Base-by-base conservation (phyloP, 2,329 filamentous ascomycete genomes). In the Diaporthe citriasiana region DNA sequence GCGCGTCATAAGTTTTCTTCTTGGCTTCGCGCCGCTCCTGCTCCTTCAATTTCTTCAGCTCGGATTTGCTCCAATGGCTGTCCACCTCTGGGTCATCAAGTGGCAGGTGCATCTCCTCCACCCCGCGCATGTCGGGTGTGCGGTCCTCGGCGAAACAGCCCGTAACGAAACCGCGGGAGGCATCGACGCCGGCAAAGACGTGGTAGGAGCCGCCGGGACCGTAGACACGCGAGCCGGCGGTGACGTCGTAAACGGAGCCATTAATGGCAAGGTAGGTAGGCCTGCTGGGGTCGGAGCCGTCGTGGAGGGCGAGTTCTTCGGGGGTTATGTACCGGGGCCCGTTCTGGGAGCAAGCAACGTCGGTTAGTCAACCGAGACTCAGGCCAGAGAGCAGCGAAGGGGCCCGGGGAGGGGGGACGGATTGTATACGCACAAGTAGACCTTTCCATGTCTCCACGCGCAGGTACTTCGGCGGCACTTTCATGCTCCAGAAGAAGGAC, bases 241-340 rank as follows among this genome's bases (percentile, higher is more conserved):
- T 90, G 53, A 97, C 94, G 83, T 97, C 94, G 88, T 93, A 97
- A 84, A 97, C 94, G 73, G 91, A 94, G 80, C 93, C 93, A 85
- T 97, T 96, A 79, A 99, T 91, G 76, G 95, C 95, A 72, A 99
- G 89, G 86, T 98, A 97, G 82, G 98, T 91, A 9, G 97, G 97
- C 74, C 93, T 91, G 10, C 84, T 82, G 13, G 91, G 86, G 83
- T 98, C 92, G 73, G 86, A 89, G 84, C 97, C 97, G 84, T 97
- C 92, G 87, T 93, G 97, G 68, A 86, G 82, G 59, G 89, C 82
- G 65, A 99, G 92, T 82, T 98, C 88, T 27, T 87, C 86, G 73
- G 93, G 93, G 0, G 95, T 98, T 51, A 98, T 88, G 81, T 89
- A 85, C 68, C 94, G 76, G 19, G 94, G 93, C 1, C 87, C 87